Evolutionary conservation across 108 stramenopile species (phyloP).

Genomic region (Skeletonema potamos): DNA sequence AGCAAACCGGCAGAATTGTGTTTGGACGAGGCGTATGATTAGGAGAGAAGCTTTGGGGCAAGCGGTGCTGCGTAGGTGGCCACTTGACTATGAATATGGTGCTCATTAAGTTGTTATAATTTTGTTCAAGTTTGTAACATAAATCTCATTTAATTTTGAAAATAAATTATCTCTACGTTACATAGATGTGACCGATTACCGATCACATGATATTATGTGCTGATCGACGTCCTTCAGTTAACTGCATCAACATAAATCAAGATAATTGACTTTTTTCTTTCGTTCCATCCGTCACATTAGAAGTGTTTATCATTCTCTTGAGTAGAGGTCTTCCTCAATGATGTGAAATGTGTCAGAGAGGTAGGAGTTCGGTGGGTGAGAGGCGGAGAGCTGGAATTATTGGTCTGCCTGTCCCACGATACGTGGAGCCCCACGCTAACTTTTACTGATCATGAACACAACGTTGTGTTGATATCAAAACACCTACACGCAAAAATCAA

Average conservation of each 20-base stretch:
- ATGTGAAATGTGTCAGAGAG: no score
- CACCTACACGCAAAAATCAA: neutral
- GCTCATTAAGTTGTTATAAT: constrained; percentile 1
- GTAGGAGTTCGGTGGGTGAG: no score
- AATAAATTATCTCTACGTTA: no score
- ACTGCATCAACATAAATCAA: no score
- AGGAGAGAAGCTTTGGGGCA: constrained; percentile 46
- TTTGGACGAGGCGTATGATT: constrained; percentile 5
- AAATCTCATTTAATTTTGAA: neutral
- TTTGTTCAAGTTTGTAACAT: constrained; percentile 4
- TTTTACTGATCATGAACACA: neutral
- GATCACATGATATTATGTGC: neutral
- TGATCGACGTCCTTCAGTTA: no score
- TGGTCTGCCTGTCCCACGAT: no score
- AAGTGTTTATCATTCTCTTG: no score
- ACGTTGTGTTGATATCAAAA: neutral
- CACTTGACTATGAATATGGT: constrained; percentile 29
- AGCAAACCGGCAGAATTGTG: constrained; percentile 44
- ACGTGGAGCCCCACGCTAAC: neutral
- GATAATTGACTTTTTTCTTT: no score
- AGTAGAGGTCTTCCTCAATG: no score
- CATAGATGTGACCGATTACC: no score
- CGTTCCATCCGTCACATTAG: no score
- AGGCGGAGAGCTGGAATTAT: no score
- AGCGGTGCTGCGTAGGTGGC: constrained; percentile 76